A percentile compares a stretch with the other conserved stretches of the same genome.
Evolutionary conservation across 805 yeast genomes (phyloP).

Genomic region (Metschnikowia picachoensis): DNA sequence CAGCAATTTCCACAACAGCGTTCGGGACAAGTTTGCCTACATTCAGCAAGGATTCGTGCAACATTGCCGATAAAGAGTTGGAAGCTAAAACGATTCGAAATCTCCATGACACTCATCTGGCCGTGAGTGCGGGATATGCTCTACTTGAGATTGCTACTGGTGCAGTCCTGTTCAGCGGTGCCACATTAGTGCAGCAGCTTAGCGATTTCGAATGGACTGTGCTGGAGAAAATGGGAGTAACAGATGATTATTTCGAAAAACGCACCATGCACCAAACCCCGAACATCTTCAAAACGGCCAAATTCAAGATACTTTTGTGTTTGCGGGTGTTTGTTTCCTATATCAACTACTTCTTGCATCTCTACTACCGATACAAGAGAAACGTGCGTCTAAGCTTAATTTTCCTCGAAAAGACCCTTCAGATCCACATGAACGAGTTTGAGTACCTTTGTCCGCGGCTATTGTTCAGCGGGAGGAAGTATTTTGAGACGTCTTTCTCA

Average conservation of each 20-base stretch:
- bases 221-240: constrained; percentile 10
- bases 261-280: neutral
- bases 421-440: constrained; percentile 16
- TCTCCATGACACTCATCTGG: constrained; percentile 4
- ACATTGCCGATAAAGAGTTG: constrained; percentile 8
- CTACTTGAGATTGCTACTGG: constrained; percentile 12
- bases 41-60: constrained; percentile 7
- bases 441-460: constrained; percentile 12
- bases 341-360: constrained; percentile 18
- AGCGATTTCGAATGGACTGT: constrained; percentile 10
- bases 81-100: constrained; percentile 7
- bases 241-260: constrained; percentile 6
- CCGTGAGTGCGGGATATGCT: constrained; percentile 5
- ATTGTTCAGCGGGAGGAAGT: constrained; percentile 6
- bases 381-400: constrained; percentile 14
- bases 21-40: constrained; percentile 13
- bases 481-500: constrained; percentile 11
- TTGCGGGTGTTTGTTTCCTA: constrained; percentile 15
- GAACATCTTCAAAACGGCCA: neutral
- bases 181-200: constrained; percentile 7
- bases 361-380: constrained; percentile 17
- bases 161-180: constrained; percentile 3
- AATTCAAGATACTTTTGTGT: neutral
- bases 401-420: constrained; percentile 17
- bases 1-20: constrained; percentile 1